Base-by-base conservation (phyloP, 208 protist genomes). In the Cochliopodium minus region DNA sequence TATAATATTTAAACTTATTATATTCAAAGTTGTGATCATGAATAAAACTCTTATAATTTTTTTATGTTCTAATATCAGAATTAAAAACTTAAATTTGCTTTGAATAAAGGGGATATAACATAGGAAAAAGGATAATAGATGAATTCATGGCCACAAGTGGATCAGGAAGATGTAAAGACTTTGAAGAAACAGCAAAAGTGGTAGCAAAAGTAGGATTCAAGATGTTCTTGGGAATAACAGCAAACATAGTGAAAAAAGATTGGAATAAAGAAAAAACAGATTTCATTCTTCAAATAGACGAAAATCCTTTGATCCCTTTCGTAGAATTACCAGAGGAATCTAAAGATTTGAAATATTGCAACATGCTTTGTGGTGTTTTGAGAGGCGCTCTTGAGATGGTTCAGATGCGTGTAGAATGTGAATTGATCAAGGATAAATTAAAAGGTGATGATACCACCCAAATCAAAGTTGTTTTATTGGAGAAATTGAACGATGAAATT, bases 351-450 rank as follows among this genome's bases (percentile, higher is more conserved):
- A 86, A 76, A 64, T 97, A 95, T 64, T 94, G 78, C 17, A 97
- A 96, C 68, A 64, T 96, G 15, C 69, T 96, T 17, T 94, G 88
- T 63, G 92, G 92, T 26, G 91, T 96, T 7, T 77, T 97, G 6
- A 65, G 78, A 11, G 92, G 92, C 15, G 86, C 87, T 29, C 65
- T 97, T 13, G 84, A 90, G 51, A 80, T 94, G 73, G 79, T 95
- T 1, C 76, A 81, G 15, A 82, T 87, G 59, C 64, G 82, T 32
- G 75, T 81, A 1, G 74, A 88, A 62, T 75, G 72, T 15, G 49
- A 62, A 28, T 92, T 87, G 66, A 70, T 78, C 23, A 70, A 76
- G 10, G 83, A 89, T 65, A 72, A 53, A 48, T 74, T 94, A 28
- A 73, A 76, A 29, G 88, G 86, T 25, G 83, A 92, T 62, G 42